Base-by-base conservation (phyloP, 306 rosid species). In the Prunus mume region DNA sequence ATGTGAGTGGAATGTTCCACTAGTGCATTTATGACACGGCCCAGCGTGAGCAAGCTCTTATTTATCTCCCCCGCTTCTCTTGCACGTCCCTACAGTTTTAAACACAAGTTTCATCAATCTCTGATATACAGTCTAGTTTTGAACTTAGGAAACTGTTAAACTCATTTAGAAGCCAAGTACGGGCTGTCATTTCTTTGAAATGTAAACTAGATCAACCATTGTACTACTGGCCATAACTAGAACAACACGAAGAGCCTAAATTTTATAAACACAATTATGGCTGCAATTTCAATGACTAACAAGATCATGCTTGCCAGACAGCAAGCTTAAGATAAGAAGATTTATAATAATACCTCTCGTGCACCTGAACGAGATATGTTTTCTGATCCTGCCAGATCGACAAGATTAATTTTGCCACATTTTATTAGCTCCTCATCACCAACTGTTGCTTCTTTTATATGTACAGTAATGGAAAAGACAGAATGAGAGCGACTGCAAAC, bases 11-110 rank as follows among this genome's bases (percentile, higher is more conserved):
- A 86, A 86, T 95, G 99, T 81, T 95, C 99, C 82, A 92, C 99
- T 13, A 95, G 85, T 5, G 99, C 96, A 87, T 95, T 95, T 73
- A 95, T 95, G 74, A 92, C 97, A 66, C 99, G 97, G 51, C 99
- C 99, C 38, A 95, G 83, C 46, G 99, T 95, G 83, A 95, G 97
- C 79, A 95, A 81, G 96, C 99, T 95, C 86, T 95, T 95, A 80
- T 95, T 95, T 84, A 95, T 95, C 91, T 95, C 98, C 79, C 98
- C 98, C 4, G 98, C 98, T 89, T 95, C 98, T 87, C 99, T 88
- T 52, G 99, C 99, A 60, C 97, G 96, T 54, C 92, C 90, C 99
- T 95, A 85, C 68, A 86, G 82, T 76, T 78, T 80, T 22, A 63
- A 65, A 51, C 49, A 25, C 18, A 43, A 20, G 66, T 43, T 76